A percentile compares a stretch with the other conserved stretches of the same genome.
phyloP scores from a whole-genome alignment of 805 yeast genomes.

The Saccharomycopsis amapae region DNA sequence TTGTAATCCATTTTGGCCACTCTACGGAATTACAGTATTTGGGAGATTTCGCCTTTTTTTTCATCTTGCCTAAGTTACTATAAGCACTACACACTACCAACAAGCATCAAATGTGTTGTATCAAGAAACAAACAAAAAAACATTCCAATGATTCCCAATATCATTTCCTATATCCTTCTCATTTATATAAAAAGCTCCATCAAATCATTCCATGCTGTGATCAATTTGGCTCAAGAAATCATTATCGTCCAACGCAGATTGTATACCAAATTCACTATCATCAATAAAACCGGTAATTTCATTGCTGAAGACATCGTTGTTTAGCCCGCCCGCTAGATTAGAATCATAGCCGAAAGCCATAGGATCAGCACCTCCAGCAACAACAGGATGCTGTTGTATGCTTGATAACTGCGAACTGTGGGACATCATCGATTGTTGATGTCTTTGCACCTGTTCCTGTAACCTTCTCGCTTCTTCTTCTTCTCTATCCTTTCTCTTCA shows the following conservation, averaged over 20 bases:
- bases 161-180: too few relatives aligned
- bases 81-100: too few relatives aligned
- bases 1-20: too few relatives aligned
- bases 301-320: slow-evolving; percentile 12
- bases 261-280: slow-evolving; percentile 30
- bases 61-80: too few relatives aligned
- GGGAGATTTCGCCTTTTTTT: too few relatives aligned
- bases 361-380: slow-evolving; percentile 2
- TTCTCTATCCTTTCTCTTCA: slow-evolving; percentile 11
- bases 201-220: slow-evolving; percentile 30
- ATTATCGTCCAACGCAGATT: slow-evolving; percentile 28
- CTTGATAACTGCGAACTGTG: background rate
- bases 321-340: slow-evolving; percentile 6
- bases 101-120: too few relatives aligned
- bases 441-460: slow-evolving; percentile 1
- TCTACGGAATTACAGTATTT: too few relatives aligned
- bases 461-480: slow-evolving; percentile 10
- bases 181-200: too few relatives aligned
- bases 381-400: too few relatives aligned
- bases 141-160: too few relatives aligned
- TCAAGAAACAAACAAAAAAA: too few relatives aligned
- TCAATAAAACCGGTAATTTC: slow-evolving; percentile 25
- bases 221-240: slow-evolving; percentile 33
- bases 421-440: slow-evolving; percentile 1
- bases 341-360: slow-evolving; percentile 8